Percentiles rank a stretch among this genome's conserved stretches.
These are phyloP conservation scores for Wallacemonas sp. DNA, from an alignment of 208 protist species.

Conservation along the genomic window DNA sequence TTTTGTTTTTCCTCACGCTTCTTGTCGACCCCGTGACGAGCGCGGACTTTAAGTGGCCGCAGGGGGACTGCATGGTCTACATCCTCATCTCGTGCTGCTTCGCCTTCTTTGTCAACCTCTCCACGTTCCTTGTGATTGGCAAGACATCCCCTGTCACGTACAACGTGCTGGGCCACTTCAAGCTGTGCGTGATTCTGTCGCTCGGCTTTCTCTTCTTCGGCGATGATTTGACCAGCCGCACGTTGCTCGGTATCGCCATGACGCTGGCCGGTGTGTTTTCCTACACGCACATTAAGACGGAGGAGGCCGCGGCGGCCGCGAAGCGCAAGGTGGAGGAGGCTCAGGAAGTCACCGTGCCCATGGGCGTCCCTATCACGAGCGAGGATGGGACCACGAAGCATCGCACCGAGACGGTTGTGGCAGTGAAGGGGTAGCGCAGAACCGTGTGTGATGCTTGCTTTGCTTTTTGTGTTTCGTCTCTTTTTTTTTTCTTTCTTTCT, in stretches of 20 bases:
- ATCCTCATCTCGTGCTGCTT: conserved; percentile 60
- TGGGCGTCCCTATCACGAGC: background rate
- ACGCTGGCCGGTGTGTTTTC: conserved; percentile 72
- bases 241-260: conserved; percentile 48
- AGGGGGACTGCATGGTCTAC: conserved; percentile 25
- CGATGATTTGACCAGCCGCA: conserved; percentile 31
- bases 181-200: conserved; percentile 76
- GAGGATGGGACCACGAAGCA: background rate
- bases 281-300: conserved; percentile 76
- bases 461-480: conserved; percentile 1
- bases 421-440: background rate
- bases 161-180: conserved; percentile 89
- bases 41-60: conserved; percentile 23
- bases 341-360: conserved; percentile 8
- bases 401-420: background rate
- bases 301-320: conserved; percentile 2
- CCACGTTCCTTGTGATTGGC: conserved; percentile 89
- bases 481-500: no score
- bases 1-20: conserved; percentile 62
- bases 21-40: conserved; percentile 45
- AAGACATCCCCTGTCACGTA: conserved; percentile 88
- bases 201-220: conserved; percentile 75
- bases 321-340: conserved; percentile 21
- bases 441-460: background rate
- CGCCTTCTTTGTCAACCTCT: conserved; percentile 88